These are phyloP conservation scores for Penicillium sp. DNA, from an alignment of 2,329 filamentous ascomycete genomes.

Conservation along the genomic window DNA sequence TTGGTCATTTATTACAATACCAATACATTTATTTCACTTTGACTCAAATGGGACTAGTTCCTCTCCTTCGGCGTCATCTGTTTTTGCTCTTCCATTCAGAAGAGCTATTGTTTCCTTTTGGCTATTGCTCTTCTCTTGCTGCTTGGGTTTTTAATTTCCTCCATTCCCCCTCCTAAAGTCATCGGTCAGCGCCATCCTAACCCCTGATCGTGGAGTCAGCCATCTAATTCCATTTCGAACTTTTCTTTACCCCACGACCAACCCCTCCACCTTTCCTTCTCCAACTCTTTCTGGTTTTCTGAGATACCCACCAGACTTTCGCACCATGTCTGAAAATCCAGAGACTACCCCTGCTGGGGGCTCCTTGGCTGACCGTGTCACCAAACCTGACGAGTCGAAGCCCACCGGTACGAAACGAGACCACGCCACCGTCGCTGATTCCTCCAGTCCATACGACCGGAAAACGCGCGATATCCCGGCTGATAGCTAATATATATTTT, in stretches of 20 bases:
- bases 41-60: conserved; percentile 8
- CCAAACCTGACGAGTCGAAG: conserved; percentile 39
- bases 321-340: conserved; percentile 39
- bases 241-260: conserved; percentile 8
- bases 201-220: neutral
- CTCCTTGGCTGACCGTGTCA: conserved; percentile 50
- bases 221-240: neutral
- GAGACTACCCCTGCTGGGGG: conserved; percentile 31
- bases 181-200: neutral
- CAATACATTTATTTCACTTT: conserved; percentile 3
- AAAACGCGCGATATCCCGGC: conserved; percentile 15
- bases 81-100: conserved; percentile 4
- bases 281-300: neutral
- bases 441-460: neutral
- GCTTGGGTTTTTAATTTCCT: neutral
- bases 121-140: neutral
- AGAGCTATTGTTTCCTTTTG: neutral
- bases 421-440: conserved; percentile 15
- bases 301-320: neutral
- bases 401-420: conserved; percentile 31
- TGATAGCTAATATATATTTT: conserved; percentile 17
- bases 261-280: conserved; percentile 6
- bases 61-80: conserved; percentile 3
- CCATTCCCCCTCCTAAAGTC: neutral
- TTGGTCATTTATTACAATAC: neutral